Percentiles rank a stretch among this genome's conserved stretches.
These are phyloP conservation scores for Neopestalotiopsis sp. DNA, from an alignment of 2,329 filamentous ascomycete genomes.

Conservation along the genomic window DNA sequence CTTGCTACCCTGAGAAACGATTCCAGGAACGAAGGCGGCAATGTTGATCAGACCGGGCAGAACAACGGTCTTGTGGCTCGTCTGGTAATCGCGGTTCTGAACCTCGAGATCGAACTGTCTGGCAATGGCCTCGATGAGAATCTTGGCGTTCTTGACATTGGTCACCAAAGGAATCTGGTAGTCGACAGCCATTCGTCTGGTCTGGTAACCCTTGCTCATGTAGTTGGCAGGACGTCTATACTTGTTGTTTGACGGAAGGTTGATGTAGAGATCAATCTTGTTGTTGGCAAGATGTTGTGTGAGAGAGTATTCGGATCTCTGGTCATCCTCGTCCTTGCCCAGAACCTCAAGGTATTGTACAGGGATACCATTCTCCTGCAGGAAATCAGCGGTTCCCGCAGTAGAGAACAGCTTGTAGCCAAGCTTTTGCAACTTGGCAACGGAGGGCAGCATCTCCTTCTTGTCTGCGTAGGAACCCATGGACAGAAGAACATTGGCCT, in stretches of 20 bases:
- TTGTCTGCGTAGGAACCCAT: constrained; percentile 99
- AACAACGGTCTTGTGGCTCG: constrained; percentile 78
- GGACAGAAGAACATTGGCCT: constrained; percentile 92
- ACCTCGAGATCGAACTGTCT: constrained; percentile 87
- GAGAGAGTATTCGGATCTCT: constrained; percentile 95
- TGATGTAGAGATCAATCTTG: constrained; percentile 98
- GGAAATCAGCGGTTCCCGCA: constrained; percentile 93
- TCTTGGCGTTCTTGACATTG: constrained; percentile 99
- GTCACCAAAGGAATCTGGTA: constrained; percentile 96
- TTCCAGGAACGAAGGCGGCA: constrained; percentile 79
- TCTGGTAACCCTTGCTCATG: constrained; percentile 97
- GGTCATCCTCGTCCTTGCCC: constrained; percentile 76
- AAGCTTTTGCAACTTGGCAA: constrained; percentile 85
- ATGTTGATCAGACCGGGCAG: constrained; percentile 80
- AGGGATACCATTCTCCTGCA: constrained; percentile 88
- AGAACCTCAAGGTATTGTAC: constrained; percentile 95
- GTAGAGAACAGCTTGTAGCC: constrained; percentile 97
- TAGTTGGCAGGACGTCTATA: constrained; percentile 97
- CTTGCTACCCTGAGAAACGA: constrained; percentile 66
- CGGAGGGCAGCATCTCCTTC: constrained; percentile 92
- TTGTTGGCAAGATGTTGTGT: constrained; percentile 98
- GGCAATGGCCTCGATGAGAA: constrained; percentile 91
- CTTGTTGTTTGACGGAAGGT: constrained; percentile 97
- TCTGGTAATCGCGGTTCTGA: constrained; percentile 86
- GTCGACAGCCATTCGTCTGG: constrained; percentile 96